Evolutionary conservation across 805 yeast species (phyloP), one percentile per base, ranked within the genome.

Genomic region (Pichia paraexigua): DNA sequence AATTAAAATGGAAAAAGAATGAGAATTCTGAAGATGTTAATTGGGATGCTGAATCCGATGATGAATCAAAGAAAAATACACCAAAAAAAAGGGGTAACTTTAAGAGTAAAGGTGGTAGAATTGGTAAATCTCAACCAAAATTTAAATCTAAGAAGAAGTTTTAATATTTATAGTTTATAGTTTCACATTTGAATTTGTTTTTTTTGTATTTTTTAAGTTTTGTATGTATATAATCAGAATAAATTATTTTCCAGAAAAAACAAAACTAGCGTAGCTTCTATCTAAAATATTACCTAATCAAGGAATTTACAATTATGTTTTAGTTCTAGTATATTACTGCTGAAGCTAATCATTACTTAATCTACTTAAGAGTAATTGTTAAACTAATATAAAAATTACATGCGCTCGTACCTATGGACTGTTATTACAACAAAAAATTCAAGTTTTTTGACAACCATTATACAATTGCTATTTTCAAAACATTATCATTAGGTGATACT

Each of bases 1-100:
- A 82, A 71, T 79, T 92, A 76, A 92, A 90, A 71, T 92, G 81
- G 72, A 87, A 85, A 71, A 53, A 77, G 22, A 80, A 77, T 39
- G 79, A 73, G 46, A 79, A 74, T 18, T 27, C 45, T 28, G 37
- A 27, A 2, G 45, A 43, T 47, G 82, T 76, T 42, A 81, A 72
- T 52, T 79, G 71, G 59, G 77, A 73, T 43, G 75, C 65, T 37
- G 63, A 60, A 28, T 64, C 61, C 22, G 65, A 60, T 41, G 59
- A 54, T 18, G 53, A 54, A 42, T 40, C 46, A 18, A 49, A 43
- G 24, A 15, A 15, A 17, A 18, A 41, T 12, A 47, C 45, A 7
- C 49, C 46, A 30, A 45, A 47, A 21, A 47, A 46, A 21, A 50
- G 28, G 20, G 49, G 52, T 18, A 49, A 53, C 24, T 51, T 48